These are phyloP conservation scores for Trifolium pratense DNA, from an alignment of 306 rosid genomes.

Conservation along the genomic window DNA sequence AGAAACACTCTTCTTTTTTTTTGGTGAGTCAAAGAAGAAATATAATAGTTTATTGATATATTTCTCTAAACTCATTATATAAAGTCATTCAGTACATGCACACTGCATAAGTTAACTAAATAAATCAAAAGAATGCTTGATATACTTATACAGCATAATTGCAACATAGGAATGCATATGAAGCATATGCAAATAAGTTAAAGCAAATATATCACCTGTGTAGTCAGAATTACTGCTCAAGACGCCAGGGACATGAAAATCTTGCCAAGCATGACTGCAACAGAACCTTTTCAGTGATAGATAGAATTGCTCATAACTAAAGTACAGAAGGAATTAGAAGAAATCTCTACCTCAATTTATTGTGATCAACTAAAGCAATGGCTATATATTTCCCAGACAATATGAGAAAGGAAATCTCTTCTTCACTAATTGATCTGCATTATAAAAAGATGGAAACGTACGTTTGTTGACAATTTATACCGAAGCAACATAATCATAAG, in stretches of 20 bases:
- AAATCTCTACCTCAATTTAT: constrained; percentile 70
- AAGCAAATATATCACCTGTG: constrained; percentile 63
- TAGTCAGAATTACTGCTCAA: constrained; percentile 63
- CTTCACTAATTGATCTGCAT: constrained; percentile 79
- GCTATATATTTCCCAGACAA: constrained; percentile 82
- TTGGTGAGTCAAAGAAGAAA: too few relatives aligned
- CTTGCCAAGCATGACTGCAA: constrained; percentile 66
- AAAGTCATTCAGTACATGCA: constrained; percentile 34
- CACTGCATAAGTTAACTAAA: constrained; percentile 4
- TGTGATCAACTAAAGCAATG: constrained; percentile 89
- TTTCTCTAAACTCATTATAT: constrained; percentile 18
- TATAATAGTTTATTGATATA: not conserved
- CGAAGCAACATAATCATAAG: too few relatives aligned
- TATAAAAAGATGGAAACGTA: constrained; percentile 59
- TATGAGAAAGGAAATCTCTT: constrained; percentile 72
- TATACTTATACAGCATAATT: too few relatives aligned
- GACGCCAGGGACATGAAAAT: constrained; percentile 54
- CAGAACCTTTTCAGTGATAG: constrained; percentile 48
- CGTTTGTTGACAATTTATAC: too few relatives aligned
- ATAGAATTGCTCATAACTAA: constrained; percentile 40
- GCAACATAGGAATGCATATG: constrained; percentile 4
- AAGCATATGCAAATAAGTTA: constrained; percentile 9
- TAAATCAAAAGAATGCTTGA: constrained; percentile 23
- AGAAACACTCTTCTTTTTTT: not conserved
- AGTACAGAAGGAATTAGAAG: constrained; percentile 26